Evolutionary conservation across 2,329 filamentous ascomycete genomes (phyloP), one percentile per base, ranked within the genome.

Genomic region (Fusarium irregulare): DNA sequence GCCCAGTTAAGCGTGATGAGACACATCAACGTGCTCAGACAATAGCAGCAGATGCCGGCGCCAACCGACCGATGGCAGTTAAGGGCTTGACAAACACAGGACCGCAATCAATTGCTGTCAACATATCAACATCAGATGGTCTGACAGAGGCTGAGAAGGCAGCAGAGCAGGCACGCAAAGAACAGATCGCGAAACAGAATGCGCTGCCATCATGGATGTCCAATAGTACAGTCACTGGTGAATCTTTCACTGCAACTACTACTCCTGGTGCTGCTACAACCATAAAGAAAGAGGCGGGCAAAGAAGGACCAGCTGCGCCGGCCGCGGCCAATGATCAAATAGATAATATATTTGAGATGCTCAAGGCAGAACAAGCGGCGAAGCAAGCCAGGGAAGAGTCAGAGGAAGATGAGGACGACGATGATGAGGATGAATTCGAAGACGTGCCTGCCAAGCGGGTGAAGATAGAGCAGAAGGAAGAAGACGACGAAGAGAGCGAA

Each of bases 141-240:
- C 89, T 87, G 8, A 88, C 88, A 13, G 89, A 91, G 71, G 90
- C 89, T 53, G 89, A 92, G 73, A 87, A 87, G 76, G 87, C 87
- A 37, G 88, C 88, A 34, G 90, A 92, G 74, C 84, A 86, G 61
- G 86, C 85, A n/a, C 84, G 86, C 47, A 91, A 89, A 76, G 89
- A 91, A 75, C 88, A 88, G 78, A 83, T 90, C 67, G 88, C 89
- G 3, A 83, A 85, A 71, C 89, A 92, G 75, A 93, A 93, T 75
- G 89, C 88, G 10, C 80, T 93, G 64, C 91, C 91, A 4, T 81
- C 85, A 11, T 93, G 91, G 90, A 92, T 93, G 80, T 88, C 89
- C 1, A 87, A 90, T 60, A 92, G 89, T 67, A 93, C 91, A 3
- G 86, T 93, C 49, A 89, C 85, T 7, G 88, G 88, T 53, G 85